Percentiles rank a stretch among this genome's conserved stretches.
These are phyloP conservation scores for Ballota nigra DNA, from an alignment of 257 asterid genomes.

Conservation along the genomic window DNA sequence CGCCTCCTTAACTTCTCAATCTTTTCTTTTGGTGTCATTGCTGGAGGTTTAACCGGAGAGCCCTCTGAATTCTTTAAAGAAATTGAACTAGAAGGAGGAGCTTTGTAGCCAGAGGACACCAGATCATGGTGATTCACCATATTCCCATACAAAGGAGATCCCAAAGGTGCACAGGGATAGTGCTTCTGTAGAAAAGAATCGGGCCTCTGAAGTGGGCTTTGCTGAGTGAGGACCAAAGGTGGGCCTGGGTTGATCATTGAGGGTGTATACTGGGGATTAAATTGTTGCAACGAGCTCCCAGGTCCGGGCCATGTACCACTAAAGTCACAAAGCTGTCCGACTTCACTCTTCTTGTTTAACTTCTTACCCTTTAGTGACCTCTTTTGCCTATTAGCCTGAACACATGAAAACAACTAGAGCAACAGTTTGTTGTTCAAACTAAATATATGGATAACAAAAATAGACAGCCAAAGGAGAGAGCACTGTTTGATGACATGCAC, in stretches of 20 bases:
- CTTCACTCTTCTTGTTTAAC: slow-evolving; percentile 41
- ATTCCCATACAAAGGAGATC: too few relatives aligned
- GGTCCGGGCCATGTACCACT: slow-evolving; percentile 43
- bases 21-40: slow-evolving; percentile 89
- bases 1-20: slow-evolving; percentile 80
- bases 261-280: slow-evolving; percentile 42
- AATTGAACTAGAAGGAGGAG: slow-evolving; percentile 40
- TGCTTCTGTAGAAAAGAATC: slow-evolving; percentile 42
- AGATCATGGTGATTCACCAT: too few relatives aligned
- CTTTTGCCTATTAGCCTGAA: slow-evolving; percentile 53
- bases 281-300: slow-evolving; percentile 40
- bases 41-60: slow-evolving; percentile 34
- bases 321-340: slow-evolving; percentile 36
- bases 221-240: slow-evolving; percentile 40
- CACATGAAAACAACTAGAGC: slow-evolving; percentile 49
- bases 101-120: slow-evolving; percentile 37
- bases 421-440: slow-evolving; percentile 41
- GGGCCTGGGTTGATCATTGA: slow-evolving; percentile 39
- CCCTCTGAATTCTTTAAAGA: slow-evolving; percentile 26
- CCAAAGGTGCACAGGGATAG: slow-evolving; percentile 29
- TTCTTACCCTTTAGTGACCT: slow-evolving; percentile 41
- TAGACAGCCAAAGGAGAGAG: neutral
- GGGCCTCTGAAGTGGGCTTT: slow-evolving; percentile 22
- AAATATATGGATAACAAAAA: slow-evolving; percentile 10
- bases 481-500: neutral